Percentiles rank a stretch among this genome's conserved stretches.
These are phyloP conservation scores for Pleodorina starrii DNA, from an alignment of 139 green algal genomes.

Conservation along the genomic window DNA sequence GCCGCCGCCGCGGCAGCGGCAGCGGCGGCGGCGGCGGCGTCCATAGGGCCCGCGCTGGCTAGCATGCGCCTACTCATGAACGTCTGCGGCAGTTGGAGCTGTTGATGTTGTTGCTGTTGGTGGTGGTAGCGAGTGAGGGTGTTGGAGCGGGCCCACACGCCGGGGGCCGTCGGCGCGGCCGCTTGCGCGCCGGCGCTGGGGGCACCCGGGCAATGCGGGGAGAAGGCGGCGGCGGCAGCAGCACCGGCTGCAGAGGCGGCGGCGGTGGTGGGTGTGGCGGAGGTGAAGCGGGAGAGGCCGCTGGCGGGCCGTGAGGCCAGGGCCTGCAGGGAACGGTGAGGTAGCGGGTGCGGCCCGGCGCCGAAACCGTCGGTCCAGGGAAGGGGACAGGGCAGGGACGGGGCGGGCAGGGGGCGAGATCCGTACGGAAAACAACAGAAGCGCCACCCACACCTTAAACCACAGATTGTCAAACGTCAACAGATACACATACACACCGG, in stretches of 20 bases:
- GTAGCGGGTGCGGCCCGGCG: no score
- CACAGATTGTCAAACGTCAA: no score
- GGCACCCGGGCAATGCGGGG: no score
- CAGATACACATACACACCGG: no score
- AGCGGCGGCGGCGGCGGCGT: background rate
- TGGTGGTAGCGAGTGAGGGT: background rate
- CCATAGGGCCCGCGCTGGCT: background rate
- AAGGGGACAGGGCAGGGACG: background rate
- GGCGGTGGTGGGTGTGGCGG: background rate
- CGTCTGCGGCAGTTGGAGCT: background rate
- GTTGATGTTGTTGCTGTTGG: background rate
- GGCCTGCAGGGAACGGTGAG: no score
- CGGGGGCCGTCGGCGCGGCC: background rate
- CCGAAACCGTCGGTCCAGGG: background rate
- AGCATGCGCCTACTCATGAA: background rate
- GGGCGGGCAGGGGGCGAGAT: background rate
- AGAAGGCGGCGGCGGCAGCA: no score
- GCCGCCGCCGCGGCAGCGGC: background rate
- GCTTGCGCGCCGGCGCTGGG: background rate
- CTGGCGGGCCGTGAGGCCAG: background rate
- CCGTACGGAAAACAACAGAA: background rate
- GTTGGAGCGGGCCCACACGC: background rate
- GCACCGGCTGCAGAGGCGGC: no score
- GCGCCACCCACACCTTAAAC: background rate
- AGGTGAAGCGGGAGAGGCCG: conserved; percentile 16